phyloP scores from a whole-genome alignment of 257 asterid genomes.

The Forsythia suspensa region DNA sequence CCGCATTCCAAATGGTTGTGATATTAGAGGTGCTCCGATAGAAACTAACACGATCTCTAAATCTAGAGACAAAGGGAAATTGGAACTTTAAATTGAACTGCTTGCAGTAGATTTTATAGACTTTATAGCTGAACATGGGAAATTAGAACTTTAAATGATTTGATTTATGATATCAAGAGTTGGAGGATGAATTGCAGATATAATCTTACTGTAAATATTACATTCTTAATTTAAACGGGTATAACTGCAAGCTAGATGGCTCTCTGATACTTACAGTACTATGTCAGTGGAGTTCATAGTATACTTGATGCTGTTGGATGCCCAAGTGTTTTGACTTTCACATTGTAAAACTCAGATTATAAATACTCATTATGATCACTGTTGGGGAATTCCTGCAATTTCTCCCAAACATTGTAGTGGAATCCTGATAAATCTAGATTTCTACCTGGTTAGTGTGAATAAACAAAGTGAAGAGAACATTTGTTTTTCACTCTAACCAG shows the following conservation, averaged over 20 bases:
- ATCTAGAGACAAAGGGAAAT: conserved; percentile 46
- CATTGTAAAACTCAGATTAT: too few species aligned
- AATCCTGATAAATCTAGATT: too few species aligned
- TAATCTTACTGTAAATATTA: too few species aligned
- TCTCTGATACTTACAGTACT: neutral
- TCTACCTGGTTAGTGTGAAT: too few species aligned
- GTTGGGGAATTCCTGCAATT: too few species aligned
- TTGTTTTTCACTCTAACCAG: too few species aligned
- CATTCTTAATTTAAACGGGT: neutral
- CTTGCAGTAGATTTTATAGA: neutral
- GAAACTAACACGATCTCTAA: conserved; percentile 37
- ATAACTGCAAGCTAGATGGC: neutral
- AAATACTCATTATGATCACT: too few species aligned
- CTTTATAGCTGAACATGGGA: neutral
- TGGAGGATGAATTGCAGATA: neutral
- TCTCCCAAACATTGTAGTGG: neutral
- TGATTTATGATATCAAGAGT: neutral
- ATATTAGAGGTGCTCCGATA: conserved; percentile 25
- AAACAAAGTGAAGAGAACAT: too few species aligned
- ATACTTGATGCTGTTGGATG: neutral
- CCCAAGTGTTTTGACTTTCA: too few species aligned
- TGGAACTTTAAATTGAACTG: neutral
- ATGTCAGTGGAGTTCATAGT: neutral
- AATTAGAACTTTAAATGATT: neutral
- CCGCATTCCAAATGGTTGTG: conserved; percentile 26